These are phyloP conservation scores for Pascua sp. DNA, from an alignment of 1,284 basidiomycete species.

Conservation along the genomic window DNA sequence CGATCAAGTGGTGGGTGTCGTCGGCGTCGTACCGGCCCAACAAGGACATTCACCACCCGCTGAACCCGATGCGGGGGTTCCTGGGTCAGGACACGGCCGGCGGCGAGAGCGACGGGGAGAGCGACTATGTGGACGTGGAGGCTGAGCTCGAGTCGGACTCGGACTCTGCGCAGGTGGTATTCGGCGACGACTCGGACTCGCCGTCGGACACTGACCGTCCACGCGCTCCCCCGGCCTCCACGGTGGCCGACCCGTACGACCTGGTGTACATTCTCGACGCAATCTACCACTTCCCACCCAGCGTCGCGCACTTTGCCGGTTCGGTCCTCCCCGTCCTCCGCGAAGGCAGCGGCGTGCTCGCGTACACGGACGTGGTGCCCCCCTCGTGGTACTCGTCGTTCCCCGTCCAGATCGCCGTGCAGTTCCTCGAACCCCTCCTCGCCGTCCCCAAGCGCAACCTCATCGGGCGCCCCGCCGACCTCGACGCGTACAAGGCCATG, in stretches of 20 bases:
- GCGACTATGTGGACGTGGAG: background rate
- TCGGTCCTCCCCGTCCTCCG: slow-evolving; percentile 51
- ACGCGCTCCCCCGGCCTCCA: background rate
- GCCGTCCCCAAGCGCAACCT: slow-evolving; percentile 59
- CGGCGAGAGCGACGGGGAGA: background rate
- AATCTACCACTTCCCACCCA: slow-evolving; percentile 65
- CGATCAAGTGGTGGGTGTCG: slow-evolving; percentile 20
- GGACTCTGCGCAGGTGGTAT: slow-evolving; percentile 1
- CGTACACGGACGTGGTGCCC: slow-evolving; percentile 61
- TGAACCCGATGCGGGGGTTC: slow-evolving; percentile 40
- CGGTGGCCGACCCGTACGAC: slow-evolving; percentile 33
- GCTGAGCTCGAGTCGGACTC: background rate
- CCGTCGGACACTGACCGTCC: background rate
- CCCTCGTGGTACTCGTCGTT: slow-evolving; percentile 18
- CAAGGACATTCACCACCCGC: slow-evolving; percentile 35
- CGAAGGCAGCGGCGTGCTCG: slow-evolving; percentile 56
- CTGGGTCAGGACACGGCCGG: slow-evolving; percentile 16
- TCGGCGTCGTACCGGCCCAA: slow-evolving; percentile 21
- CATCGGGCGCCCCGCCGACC: slow-evolving; percentile 41
- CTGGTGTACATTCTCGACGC: slow-evolving; percentile 59
- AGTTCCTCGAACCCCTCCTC: slow-evolving; percentile 35
- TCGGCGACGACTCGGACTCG: slow-evolving; percentile 1
- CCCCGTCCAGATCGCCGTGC: slow-evolving; percentile 20
- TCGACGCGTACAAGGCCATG: slow-evolving; percentile 53
- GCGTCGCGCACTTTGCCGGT: slow-evolving; percentile 55